A percentile compares a stretch with the other conserved stretches of the same genome.
Evolutionary conservation across 225 moss, liverwort and hornwort genomes (phyloP).

Genomic region (Pseudoscleropodium purum): DNA sequence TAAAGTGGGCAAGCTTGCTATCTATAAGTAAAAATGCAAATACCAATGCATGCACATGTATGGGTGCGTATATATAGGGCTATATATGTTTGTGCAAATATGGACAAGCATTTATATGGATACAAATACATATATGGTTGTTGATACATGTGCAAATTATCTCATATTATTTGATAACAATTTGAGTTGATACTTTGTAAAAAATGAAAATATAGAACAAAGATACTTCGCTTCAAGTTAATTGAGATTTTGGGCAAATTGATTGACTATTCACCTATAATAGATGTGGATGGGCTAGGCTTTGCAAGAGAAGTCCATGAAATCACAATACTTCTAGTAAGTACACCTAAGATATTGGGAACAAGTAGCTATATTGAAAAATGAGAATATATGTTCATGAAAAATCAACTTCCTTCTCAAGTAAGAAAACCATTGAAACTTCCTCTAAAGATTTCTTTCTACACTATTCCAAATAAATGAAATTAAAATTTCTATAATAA

Average conservation of each 20-base stretch:
- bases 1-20: not conserved
- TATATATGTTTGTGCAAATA: not conserved
- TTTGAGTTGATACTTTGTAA: not conserved
- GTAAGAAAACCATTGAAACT: not conserved
- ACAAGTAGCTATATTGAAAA: not conserved
- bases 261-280: too few relatives aligned
- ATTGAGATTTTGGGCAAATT: not conserved
- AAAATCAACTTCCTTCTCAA: not conserved
- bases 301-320: not conserved
- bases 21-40: not conserved
- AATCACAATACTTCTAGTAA: not conserved
- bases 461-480: not conserved
- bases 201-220: not conserved
- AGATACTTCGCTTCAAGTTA: not conserved
- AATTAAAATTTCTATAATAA: too few relatives aligned
- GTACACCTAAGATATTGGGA: not conserved
- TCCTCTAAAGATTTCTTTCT: fast-evolving
- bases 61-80: not conserved
- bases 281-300: not conserved
- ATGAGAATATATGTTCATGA: not conserved
- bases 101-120: not conserved
- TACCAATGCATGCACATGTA: not conserved
- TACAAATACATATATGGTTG: not conserved
- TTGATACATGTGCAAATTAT: not conserved
- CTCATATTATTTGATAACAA: not conserved